A percentile compares a stretch with the other conserved stretches of the same genome.
These are phyloP conservation scores for Arxiozyma bovina DNA, from an alignment of 1,139 yeast species.

Conservation along the genomic window DNA sequence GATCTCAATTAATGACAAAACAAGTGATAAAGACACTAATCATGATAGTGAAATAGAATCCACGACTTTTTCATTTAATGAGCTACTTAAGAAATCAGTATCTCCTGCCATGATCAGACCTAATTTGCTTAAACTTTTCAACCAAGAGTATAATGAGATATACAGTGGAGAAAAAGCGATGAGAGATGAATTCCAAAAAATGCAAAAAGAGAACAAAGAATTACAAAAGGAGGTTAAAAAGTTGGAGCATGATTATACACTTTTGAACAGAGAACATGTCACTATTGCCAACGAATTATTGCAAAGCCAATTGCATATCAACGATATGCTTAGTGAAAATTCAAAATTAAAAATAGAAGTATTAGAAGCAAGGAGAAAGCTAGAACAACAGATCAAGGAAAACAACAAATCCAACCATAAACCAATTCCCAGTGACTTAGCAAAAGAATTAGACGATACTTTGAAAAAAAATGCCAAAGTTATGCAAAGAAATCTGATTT, in stretches of 20 bases:
- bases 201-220: constrained; percentile 59
- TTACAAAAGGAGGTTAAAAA: constrained; percentile 66
- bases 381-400: constrained; percentile 27
- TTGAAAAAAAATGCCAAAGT: constrained; percentile 53
- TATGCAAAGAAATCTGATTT: constrained; percentile 43
- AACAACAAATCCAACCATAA: constrained; percentile 24
- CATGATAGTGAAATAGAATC: background rate
- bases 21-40: background rate
- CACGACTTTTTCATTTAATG: background rate
- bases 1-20: background rate
- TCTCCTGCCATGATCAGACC: constrained; percentile 43
- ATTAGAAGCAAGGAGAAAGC: constrained; percentile 37
- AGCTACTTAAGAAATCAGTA: constrained; percentile 33
- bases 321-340: constrained; percentile 58
- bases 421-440: constrained; percentile 34
- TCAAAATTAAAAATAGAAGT: constrained; percentile 47
- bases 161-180: constrained; percentile 61
- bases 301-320: constrained; percentile 52
- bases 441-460: constrained; percentile 40
- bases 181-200: constrained; percentile 56
- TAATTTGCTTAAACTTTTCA: constrained; percentile 56
- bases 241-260: constrained; percentile 61
- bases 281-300: constrained; percentile 69
- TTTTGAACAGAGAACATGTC: constrained; percentile 71
- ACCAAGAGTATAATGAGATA: constrained; percentile 65